Percentiles rank a stretch among this genome's conserved stretches.
Conservation (phyloP, 2,329 filamentous ascomycete species). For the Fusarium sp. region DNA sequence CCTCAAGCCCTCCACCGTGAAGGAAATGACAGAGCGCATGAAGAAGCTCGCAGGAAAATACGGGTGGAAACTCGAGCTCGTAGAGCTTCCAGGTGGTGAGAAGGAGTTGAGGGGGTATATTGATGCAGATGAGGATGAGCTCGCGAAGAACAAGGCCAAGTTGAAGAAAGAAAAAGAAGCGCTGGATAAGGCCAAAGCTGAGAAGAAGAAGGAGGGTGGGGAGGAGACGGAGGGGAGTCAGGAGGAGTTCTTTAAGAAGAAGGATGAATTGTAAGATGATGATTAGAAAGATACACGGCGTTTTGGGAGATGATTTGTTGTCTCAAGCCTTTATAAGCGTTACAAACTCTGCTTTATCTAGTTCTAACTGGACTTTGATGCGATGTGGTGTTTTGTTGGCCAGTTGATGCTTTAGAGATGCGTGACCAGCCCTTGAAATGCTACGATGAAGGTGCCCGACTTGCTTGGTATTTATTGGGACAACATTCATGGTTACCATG, state of each 20-base stretch:
- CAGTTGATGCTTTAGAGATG: background rate
- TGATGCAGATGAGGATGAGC: constrained; percentile 60
- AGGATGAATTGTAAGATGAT: constrained; percentile 47
- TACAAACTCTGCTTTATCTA: background rate
- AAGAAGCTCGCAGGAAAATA: constrained; percentile 74
- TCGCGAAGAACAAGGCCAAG: constrained; percentile 33
- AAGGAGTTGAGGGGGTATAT: constrained; percentile 76
- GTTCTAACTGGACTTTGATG: background rate
- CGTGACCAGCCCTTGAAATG: rapidly evolving
- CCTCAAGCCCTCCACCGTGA: constrained; percentile 72
- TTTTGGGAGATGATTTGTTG: constrained; percentile 5
- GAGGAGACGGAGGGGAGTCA: constrained; percentile 25
- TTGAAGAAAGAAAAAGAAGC: constrained; percentile 26
- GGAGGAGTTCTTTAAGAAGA: constrained; percentile 28
- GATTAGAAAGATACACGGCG: constrained; percentile 46
- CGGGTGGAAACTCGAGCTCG: constrained; percentile 83
- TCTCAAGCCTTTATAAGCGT: constrained; percentile 3
- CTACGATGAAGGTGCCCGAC: too few species aligned
- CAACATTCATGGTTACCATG: rapidly evolving
- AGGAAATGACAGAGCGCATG: constrained; percentile 74
- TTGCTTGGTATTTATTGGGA: too few species aligned
- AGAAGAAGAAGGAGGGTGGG: constrained; percentile 48
- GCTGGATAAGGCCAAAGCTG: constrained; percentile 2
- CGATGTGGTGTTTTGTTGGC: too few species aligned
- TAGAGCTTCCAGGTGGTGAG: constrained; percentile 69